Evolutionary conservation across 1,284 basidiomycete genomes (phyloP), one percentile per base, ranked within the genome.

Genomic region (Rhodotorula sp.): DNA sequence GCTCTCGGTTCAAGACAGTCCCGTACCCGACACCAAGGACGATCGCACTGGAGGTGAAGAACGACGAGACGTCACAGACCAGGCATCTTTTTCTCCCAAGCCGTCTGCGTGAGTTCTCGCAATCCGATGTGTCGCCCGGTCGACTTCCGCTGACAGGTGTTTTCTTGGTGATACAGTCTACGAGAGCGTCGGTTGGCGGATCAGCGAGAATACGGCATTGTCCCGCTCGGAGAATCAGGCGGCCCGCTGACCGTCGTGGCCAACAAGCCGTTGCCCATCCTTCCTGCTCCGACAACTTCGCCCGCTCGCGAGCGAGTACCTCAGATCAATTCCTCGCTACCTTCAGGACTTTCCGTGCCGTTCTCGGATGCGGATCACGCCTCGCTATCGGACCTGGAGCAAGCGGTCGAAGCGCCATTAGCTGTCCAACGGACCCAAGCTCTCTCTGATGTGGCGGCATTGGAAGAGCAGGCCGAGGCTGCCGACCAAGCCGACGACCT

Each of bases 231-330:
- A 12, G 14, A 29, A 29, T 54, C 26, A 12, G 53, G 53, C 26
- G 53, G 53, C 24, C 53, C 53, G n/a, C 26, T 51, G n/a, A 51
- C 53, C 12, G 29, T 26, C 29, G n/a, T 29, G 26, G 61, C 37
- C 37, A 51, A 37, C 57, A 70, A 70, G 33, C 68, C 68, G 1
- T 51, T 70, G 15, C 68, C 68, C 2, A 33, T 10, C 10, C 24
- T 70, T 6, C 68, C 68, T 2, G 49, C 68, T 20, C 56, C 68
- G 6, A 62, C 60, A 5, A 60, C 68, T 1, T 66, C 68, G 4
- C 54, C 60, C 42, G 15, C 26, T 8, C 26, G 42, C 37, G 15
- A 60, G 22, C 22, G 58, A 53, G 22, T n/a, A 12, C n/a, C 42
- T 6, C n/a, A n/a, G n/a, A n/a, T n/a, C n/a, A n/a, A n/a, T n/a